phyloP scores from a whole-genome alignment of 106 monocot species.

The Dendrobium chrysotoxum region DNA sequence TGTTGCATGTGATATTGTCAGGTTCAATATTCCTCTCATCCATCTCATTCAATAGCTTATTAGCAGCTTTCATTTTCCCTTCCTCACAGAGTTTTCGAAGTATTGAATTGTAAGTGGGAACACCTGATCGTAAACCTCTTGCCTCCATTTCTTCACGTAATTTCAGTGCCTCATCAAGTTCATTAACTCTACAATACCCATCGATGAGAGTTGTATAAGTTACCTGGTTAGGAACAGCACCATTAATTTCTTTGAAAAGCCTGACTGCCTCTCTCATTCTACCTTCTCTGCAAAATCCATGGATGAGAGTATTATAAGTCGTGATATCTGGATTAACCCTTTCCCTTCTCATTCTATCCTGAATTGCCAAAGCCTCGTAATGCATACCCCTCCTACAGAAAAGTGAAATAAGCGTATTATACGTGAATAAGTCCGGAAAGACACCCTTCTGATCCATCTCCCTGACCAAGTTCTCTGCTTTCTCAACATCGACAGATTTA shows the following conservation, averaged over 20 bases:
- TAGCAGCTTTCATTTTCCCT: conserved; percentile 80
- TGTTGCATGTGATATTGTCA: conserved; percentile 90
- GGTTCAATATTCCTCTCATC: conserved; percentile 78
- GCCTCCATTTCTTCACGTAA: conserved; percentile 73
- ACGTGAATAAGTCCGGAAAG: conserved; percentile 48
- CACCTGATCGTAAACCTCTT: conserved; percentile 55
- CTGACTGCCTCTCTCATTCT: conserved; percentile 71
- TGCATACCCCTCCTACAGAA: conserved; percentile 82
- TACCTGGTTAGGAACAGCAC: conserved; percentile 46
- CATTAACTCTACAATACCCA: conserved; percentile 72
- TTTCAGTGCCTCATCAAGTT: conserved; percentile 56
- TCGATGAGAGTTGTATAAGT: conserved; percentile 92
- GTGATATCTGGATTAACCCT: conserved; percentile 65
- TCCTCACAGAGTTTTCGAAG: conserved; percentile 70
- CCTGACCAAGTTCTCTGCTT: conserved; percentile 42
- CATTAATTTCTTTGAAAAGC: conserved; percentile 74
- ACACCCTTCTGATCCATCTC: conserved; percentile 65
- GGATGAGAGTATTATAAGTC: conserved; percentile 71
- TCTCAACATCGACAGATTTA: conserved; percentile 47
- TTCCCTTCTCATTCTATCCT: conserved; percentile 62
- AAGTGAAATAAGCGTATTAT: conserved; percentile 77
- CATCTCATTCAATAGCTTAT: conserved; percentile 90
- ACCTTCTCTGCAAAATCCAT: conserved; percentile 83
- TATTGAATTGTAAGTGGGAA: conserved; percentile 71
- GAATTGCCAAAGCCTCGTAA: conserved; percentile 64